Evolutionary conservation across 169 alveolate genomes (phyloP), one percentile per base, ranked within the genome.

Genomic region (Besnoitia besnoiti): DNA sequence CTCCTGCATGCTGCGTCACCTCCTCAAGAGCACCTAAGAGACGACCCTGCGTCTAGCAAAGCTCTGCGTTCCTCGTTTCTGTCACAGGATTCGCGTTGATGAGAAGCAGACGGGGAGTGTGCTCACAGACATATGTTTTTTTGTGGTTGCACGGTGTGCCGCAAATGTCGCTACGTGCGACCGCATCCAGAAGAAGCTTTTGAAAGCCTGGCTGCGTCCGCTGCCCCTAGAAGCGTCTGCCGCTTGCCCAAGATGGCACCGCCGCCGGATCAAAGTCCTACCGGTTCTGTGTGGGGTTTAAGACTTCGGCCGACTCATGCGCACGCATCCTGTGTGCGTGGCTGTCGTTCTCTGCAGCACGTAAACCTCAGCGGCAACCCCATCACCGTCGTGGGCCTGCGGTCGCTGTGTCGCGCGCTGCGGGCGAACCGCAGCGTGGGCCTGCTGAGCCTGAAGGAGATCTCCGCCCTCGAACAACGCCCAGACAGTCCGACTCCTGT

Each of bases 321-420:
- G n/a, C n/a, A n/a, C n/a, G n/a, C 24, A 14, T 24, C 67, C 24
- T 51, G n/a, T 51, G 24, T 24, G 24, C 24, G n/a, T 51, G n/a
- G 14, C 24, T 51, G 67, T 37, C 2, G 39, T 73, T 19, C 24
- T 24, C 30, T 37, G 2, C 59, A 77, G 87, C 24, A 10, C 39
- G 59, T 77, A 51, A 77, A 77, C 37, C 55, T 77, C 61, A 42
- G 44, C 33, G 55, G 55, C 87, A 77, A 77, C 40, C 87, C 59
- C 55, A 77, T 77, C 59, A 42, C 61, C 87, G 87, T 77, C 40
- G 59, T 42, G 50, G 87, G 87, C 27, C 59, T 40, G 49, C 87
- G 87, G 33, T 37, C 87, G 40, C 55, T 77, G 4, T 77, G 87
- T 39, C 87, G 87, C 4, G 87, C 87, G 1, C 49, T 77, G 5